A percentile compares a stretch with the other conserved stretches of the same genome.
Evolutionary conservation across 768 basidiomycete genomes (phyloP).

Genomic region (button mushroom (Agaricus bisporus)): DNA sequence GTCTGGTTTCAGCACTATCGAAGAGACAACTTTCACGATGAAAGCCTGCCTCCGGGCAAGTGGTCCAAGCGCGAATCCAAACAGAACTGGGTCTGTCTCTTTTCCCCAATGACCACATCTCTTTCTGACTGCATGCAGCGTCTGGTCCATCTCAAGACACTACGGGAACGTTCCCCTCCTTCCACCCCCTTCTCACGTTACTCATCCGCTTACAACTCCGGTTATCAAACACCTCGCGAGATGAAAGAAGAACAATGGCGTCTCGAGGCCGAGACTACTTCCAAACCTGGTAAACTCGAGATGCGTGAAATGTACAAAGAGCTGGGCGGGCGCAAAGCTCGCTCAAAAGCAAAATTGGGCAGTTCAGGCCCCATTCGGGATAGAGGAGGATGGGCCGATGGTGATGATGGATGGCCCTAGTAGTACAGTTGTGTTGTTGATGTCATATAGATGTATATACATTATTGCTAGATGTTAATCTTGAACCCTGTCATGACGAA

Average conservation of each 20-base stretch:
- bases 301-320: slow-evolving; percentile 93
- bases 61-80: slow-evolving; percentile 96
- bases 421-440: slow-evolving; percentile 15
- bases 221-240: slow-evolving; percentile 76
- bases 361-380: slow-evolving; percentile 59
- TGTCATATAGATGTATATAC: neutral
- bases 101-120: too few relatives aligned
- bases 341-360: slow-evolving; percentile 69
- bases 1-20: slow-evolving; percentile 95
- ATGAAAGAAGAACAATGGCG: slow-evolving; percentile 74
- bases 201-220: slow-evolving; percentile 46
- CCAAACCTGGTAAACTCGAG: slow-evolving; percentile 68
- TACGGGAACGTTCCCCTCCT: slow-evolving; percentile 34
- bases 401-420: slow-evolving; percentile 9
- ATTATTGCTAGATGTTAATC: neutral
- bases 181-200: slow-evolving; percentile 26
- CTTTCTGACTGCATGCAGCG: slow-evolving; percentile 40
- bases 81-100: slow-evolving; percentile 72
- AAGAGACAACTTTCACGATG: slow-evolving; percentile 81
- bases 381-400: slow-evolving; percentile 67
- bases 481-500: neutral
- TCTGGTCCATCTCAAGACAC: slow-evolving; percentile 36
- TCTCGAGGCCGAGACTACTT: slow-evolving; percentile 41
- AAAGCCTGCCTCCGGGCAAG: slow-evolving; percentile 71
- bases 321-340: slow-evolving; percentile 77